Conservation (phyloP, 768 basidiomycete genomes). For the Tulasnella sp. region DNA sequence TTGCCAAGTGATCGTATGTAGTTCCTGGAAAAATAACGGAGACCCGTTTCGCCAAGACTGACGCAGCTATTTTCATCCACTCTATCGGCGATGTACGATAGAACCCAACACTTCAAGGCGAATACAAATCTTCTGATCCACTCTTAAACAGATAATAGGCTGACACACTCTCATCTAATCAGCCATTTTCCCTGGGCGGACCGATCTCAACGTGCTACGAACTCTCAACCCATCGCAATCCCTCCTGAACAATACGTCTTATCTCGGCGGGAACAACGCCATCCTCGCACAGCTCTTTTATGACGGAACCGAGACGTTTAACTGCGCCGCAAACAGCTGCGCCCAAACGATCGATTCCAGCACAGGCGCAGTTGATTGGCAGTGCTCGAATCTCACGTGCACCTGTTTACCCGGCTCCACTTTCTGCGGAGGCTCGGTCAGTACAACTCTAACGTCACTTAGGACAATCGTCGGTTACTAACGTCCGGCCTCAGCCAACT, state of each 20-base stretch:
- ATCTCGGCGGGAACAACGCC: conserved; percentile 44
- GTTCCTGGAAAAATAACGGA: not conserved
- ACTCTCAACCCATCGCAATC: conserved; percentile 59
- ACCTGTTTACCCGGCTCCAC: conserved; percentile 55
- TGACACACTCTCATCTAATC: not conserved
- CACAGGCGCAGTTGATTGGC: conserved; percentile 45
- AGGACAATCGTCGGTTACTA: conserved; percentile 12
- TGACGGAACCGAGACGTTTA: conserved; percentile 80
- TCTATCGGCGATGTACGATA: too few relatives aligned
- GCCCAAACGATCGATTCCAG: conserved; percentile 39
- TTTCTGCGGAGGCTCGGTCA: conserved; percentile 55
- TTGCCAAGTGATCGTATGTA: conserved; percentile 67
- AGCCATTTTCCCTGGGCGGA: conserved; percentile 53
- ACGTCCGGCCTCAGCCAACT: conserved; percentile 18
- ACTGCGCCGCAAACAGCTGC: conserved; percentile 65
- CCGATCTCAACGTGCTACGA: conserved; percentile 71
- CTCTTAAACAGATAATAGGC: too few relatives aligned
- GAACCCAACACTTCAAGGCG: conserved; percentile 71
- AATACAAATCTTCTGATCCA: not conserved
- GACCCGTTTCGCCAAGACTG: not conserved
- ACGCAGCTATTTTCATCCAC: not conserved
- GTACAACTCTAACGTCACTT: not conserved
- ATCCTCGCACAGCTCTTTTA: conserved; percentile 68
- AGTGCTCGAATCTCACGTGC: conserved; percentile 64
- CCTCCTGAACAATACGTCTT: conserved; percentile 51